phyloP scores from a whole-genome alignment of 768 basidiomycete species.

The Tricholoma matsutake region DNA sequence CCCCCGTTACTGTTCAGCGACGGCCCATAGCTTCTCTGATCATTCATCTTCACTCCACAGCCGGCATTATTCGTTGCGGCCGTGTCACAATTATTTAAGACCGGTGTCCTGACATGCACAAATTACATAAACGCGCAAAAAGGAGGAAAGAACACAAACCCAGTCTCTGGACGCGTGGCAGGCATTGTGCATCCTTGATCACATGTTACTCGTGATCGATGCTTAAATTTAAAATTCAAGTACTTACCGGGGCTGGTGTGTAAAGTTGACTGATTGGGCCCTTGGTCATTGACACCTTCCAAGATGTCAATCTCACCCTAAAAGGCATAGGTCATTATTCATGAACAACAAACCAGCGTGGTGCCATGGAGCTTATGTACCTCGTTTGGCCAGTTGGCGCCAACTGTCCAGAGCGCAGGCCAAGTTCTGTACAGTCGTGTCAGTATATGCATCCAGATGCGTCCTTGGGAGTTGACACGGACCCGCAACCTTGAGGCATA shows the following conservation, averaged over 20 bases:
- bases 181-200: constrained; percentile 53
- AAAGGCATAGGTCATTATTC: not conserved
- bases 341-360: not conserved
- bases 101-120: constrained; percentile 27
- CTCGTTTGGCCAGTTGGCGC: constrained; percentile 43
- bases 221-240: not conserved
- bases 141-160: constrained; percentile 29
- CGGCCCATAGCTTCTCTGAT: constrained; percentile 51
- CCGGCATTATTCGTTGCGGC: constrained; percentile 49
- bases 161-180: constrained; percentile 38
- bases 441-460: not conserved
- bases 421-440: constrained; percentile 30
- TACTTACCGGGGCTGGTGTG: constrained; percentile 50
- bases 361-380: constrained; percentile 17
- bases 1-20: constrained; percentile 57
- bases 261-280: constrained; percentile 49
- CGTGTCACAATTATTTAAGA: constrained; percentile 46
- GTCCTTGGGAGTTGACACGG: constrained; percentile 15
- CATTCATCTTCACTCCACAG: constrained; percentile 47
- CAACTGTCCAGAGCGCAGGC: constrained; percentile 62
- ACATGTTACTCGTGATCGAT: not conserved
- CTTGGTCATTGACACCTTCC: constrained; percentile 57
- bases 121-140: not conserved
- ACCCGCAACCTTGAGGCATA: constrained; percentile 63
- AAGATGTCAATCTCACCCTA: constrained; percentile 53